Percentiles rank a stretch among this genome's conserved stretches.
Conservation (phyloP, 2,329 filamentous ascomycete species). For the Colletotrichum spinosum region DNA sequence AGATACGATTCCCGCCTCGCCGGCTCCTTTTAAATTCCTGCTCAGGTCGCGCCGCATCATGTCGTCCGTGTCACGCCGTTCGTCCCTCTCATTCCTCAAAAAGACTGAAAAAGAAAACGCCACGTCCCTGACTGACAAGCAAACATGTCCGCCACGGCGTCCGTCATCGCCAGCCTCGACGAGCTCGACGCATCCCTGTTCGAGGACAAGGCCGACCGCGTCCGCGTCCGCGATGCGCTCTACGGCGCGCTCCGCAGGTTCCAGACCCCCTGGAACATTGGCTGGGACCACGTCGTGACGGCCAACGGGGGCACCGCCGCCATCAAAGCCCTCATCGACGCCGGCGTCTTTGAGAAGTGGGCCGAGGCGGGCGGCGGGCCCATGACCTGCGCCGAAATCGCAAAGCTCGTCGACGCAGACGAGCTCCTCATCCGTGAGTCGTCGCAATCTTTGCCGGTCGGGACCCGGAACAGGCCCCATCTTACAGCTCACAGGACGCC, state of each 20-base stretch:
- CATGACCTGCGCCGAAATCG: conserved; percentile 46
- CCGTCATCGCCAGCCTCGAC: conserved; percentile 42
- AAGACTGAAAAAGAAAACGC: background rate
- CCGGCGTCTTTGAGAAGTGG: conserved; percentile 51
- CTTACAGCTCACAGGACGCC: conserved; percentile 41
- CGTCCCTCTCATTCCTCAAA: background rate
- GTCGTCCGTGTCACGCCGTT: background rate
- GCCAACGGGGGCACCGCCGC: conserved; percentile 47
- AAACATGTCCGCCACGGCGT: conserved; percentile 42
- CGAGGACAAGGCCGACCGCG: conserved; percentile 47
- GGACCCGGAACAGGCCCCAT: no score
- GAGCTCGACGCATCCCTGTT: conserved; percentile 44
- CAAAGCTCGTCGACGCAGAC: conserved; percentile 48
- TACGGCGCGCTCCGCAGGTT: conserved; percentile 45
- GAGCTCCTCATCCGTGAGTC: conserved; percentile 46
- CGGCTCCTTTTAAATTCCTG: background rate
- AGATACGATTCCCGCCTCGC: background rate
- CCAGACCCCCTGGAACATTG: conserved; percentile 52
- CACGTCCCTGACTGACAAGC: background rate
- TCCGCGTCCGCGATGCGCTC: conserved; percentile 47
- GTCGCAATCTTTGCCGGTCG: background rate
- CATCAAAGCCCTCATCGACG: conserved; percentile 52
- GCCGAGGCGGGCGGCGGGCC: conserved; percentile 43
- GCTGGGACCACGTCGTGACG: conserved; percentile 52
- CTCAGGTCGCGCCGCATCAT: background rate